Evolutionary conservation across 805 yeast species (phyloP), one percentile per base, ranked within the genome.

Genomic region (Spathaspora girioi): DNA sequence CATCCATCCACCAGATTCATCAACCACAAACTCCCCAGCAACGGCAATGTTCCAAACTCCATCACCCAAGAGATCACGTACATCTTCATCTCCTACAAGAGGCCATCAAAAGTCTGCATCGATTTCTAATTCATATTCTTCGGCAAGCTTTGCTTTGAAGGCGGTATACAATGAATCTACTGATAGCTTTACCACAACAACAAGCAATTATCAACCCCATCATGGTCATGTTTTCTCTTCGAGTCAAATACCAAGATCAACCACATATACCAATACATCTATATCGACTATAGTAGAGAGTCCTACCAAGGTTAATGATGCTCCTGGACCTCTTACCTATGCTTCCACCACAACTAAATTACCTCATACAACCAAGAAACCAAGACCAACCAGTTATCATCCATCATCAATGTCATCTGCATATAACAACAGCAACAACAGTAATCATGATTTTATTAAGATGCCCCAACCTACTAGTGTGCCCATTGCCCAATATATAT

Each of bases 331-430:
- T 27, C 8, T 45, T 14, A 15, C 35, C 31, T 18, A 47, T 31
- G 12, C 38, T 23, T 18, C 46, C 29, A 70, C 65, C 1, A 53
- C 69, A 1, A 56, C 64, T 31, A 68, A 72, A 59, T 66, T 77
- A 48, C 79, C 80, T 8, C 79, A 77, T 27, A 61, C 75, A 10
- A 62, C 61, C 46, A 79, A 82, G 64, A 84, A 81, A 61, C 92
- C 90, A 51, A 79, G 96, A 64, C 96, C 96, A 42, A 87, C 93
- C 0, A 87, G 94, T 9, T 88, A 86, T 61, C 92, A 88, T 62
- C 96, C 96, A 15, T 78, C 85, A 1, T 73, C 81, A 12, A 64
- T 71, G 69, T 56, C 73, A 4, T 65, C 74, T 3, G 54, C 57
- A 1, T 60, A 59, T 43, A 56, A 60, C 15, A 44, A 48, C 29